Base-by-base conservation (phyloP, 208 protist species). In the Trichomonas vaginalis region DNA sequence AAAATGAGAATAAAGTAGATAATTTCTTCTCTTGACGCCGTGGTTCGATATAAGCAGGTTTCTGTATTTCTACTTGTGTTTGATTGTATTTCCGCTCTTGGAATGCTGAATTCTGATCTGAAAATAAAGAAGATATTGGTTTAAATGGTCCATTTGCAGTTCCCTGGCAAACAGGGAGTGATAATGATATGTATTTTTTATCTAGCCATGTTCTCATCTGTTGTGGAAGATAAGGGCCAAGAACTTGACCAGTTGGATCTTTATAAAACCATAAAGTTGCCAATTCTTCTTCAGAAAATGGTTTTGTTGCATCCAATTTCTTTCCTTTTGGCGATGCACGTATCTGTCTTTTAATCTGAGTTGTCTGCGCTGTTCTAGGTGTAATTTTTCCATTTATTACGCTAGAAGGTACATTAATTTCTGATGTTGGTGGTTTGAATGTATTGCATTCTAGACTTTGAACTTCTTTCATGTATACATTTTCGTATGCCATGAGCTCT, bases 251-350 rank as follows among this genome's bases (percentile, higher is more conserved):
- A 15, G 45, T 35, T 2, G 86, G 86, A 39, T 92, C 86, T 39
- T 92, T 92, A 32, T 92, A 92, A 51, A 48, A 92, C 86, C 86
- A 92, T 39, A n/a, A 45, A 45, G 42, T 35, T 4, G 35, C 39
- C 56, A 92, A 92, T n/a, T 92, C 86, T 92, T 92, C 86, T 56
- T 92, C 86, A 39, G 86, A 45, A n/a, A 48, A 42, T 39, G 42
- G 12, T 45, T 92, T n/a, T 51, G 86, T n/a, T 12, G 17, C 15
- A n/a, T 88, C 40, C 35, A 39, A 6, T 39, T 92, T 70, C n/a
- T 70, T 70, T n/a, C 56, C 56, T 70, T 70, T 70, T 27, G 56
- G 56, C 4, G 56, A 70, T 32, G 56, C 56, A 45, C 6, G 86
- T 39, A 51, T 48, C 45, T 88, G 82, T 14, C 40, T 6, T 32